A percentile compares a stretch with the other conserved stretches of the same genome.
phyloP scores from a whole-genome alignment of 2,329 filamentous ascomycete species.

The Simplicillium aogashimaense region DNA sequence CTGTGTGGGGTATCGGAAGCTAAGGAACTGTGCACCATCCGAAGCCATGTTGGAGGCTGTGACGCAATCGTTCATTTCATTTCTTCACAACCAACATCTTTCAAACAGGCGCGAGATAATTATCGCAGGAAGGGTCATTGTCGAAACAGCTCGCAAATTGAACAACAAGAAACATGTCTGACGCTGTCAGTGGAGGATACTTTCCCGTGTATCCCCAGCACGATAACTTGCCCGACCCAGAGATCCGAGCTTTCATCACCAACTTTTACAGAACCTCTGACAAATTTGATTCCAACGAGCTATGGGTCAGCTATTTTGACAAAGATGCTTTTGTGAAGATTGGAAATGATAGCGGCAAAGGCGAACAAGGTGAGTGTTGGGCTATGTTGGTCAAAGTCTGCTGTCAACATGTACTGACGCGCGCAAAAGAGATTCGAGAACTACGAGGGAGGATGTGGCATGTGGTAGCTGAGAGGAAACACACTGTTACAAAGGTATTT shows the following conservation, averaged over 20 bases:
- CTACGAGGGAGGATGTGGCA: constrained; percentile 34
- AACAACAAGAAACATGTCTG: too few species aligned
- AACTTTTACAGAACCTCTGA: constrained; percentile 35
- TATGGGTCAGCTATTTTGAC: constrained; percentile 32
- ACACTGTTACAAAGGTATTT: constrained; percentile 31
- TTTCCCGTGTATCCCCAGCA: constrained; percentile 20
- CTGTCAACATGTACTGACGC: too few species aligned
- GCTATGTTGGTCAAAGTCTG: not conserved
- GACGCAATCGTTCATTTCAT: too few species aligned
- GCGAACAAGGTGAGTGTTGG: constrained; percentile 20
- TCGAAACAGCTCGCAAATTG: too few species aligned
- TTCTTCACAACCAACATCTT: too few species aligned
- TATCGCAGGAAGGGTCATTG: too few species aligned
- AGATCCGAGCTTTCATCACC: constrained; percentile 27
- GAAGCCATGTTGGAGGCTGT: too few species aligned
- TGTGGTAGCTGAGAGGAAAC: constrained; percentile 25
- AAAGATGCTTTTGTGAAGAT: constrained; percentile 31
- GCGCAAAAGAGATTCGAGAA: constrained; percentile 25
- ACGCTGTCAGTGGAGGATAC: constrained; percentile 13
- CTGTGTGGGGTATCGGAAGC: too few species aligned
- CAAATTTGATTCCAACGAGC: constrained; percentile 25
- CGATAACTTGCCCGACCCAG: constrained; percentile 18
- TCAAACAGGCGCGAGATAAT: too few species aligned
- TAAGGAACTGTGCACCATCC: too few species aligned
- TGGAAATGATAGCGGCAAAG: constrained; percentile 26